Percentiles rank a stretch among this genome's conserved stretches.
Conservation (phyloP, 768 basidiomycete species). For the Kwoniella dendrophila region DNA sequence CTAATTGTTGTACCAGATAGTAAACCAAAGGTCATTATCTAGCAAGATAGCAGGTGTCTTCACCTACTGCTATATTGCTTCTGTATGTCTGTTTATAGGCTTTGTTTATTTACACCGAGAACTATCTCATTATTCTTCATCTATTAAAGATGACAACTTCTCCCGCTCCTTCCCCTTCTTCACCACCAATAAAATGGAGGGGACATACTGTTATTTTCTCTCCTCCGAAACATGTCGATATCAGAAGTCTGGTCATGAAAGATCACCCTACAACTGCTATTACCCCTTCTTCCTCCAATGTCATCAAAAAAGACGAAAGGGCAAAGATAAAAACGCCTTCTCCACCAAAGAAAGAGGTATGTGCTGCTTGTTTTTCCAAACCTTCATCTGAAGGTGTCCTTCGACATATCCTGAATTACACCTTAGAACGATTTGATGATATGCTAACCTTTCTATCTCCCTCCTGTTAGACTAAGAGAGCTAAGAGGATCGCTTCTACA, state of each 20-base stretch:
- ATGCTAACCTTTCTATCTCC: no score
- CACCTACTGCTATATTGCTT: not conserved
- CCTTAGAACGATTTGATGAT: no score
- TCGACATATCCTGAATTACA: no score
- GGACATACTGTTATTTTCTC: constrained; percentile 1
- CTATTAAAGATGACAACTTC: not conserved
- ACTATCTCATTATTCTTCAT: not conserved
- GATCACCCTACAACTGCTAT: not conserved
- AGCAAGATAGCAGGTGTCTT: not conserved
- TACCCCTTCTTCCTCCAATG: not conserved
- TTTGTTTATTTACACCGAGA: no score
- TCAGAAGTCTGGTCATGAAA: not conserved
- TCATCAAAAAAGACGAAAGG: not conserved
- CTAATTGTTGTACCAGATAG: not conserved
- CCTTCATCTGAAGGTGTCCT: no score
- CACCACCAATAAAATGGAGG: not conserved
- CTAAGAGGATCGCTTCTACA: not conserved
- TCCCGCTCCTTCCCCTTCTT: not conserved
- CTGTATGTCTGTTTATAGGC: not conserved
- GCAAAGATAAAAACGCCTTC: not conserved
- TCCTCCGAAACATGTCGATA: not conserved
- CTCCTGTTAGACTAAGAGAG: no score
- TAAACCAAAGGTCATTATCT: not conserved
- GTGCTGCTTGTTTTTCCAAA: not conserved
- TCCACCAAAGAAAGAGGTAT: not conserved